Base-by-base conservation (phyloP, 2,329 filamentous ascomycete species). In the Colletotrichum eleusines region DNA sequence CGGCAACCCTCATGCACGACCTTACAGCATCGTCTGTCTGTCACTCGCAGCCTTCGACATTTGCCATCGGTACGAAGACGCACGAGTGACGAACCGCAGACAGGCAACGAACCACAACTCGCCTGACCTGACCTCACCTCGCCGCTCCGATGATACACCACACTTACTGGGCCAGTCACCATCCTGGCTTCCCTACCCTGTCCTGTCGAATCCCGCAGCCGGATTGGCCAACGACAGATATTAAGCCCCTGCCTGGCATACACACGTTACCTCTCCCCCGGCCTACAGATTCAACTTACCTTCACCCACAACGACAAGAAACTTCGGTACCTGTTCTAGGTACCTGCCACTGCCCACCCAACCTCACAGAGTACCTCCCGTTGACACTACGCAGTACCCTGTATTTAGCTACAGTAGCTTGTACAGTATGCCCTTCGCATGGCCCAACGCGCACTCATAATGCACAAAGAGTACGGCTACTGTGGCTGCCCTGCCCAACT, bases 381-480 rank as follows among this genome's bases (percentile, higher is more conserved):
- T 18, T 2, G 14, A 18, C 23, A 31, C 14, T 20, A 51, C 48
- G 31, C n/a, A n/a, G n/a, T 16, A 42, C 18, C 16, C 16, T 14
- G 23, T 9, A 48, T 23, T n/a, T n/a, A n/a, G n/a, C n/a, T n/a
- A n/a, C n/a, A n/a, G n/a, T n/a, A n/a, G n/a, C n/a, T n/a, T n/a
- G n/a, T n/a, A n/a, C n/a, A n/a, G 12, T 14, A n/a, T 3, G 9
- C 28, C 31, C 18, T 31, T 51, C 33, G 59, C n/a, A 33, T 51
- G 60, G 58, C 63, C 63, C 68, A 51, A 68, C 58, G 58, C 55
- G 62, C 58, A 63, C 58, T n/a, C n/a, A n/a, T n/a, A n/a, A n/a
- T n/a, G n/a, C n/a, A n/a, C n/a, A n/a, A n/a, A n/a, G n/a, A n/a
- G n/a, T n/a, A n/a, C n/a, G n/a, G n/a, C n/a, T n/a, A n/a, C n/a